phyloP scores from a whole-genome alignment of 352 stramenopile genomes.

The Salisapilia sapeloensis region DNA sequence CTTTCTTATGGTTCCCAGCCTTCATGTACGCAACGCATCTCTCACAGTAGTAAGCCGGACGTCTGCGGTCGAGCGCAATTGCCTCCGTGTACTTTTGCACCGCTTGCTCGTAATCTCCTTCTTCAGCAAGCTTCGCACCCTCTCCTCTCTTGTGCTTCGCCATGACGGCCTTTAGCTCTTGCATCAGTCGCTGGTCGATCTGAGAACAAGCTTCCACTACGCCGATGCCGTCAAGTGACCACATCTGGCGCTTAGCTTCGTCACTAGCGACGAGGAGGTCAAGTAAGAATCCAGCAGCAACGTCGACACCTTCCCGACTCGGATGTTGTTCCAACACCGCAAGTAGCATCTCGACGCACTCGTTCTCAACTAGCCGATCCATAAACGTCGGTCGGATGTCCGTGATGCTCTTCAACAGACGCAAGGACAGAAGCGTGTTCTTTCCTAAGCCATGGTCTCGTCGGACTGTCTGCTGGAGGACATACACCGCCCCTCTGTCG shows the following conservation, averaged over 20 bases:
- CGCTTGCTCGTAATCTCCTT: conserved; percentile 72
- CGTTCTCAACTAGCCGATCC: conserved; percentile 16
- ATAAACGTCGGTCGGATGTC: conserved; percentile 17
- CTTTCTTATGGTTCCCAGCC: conserved; percentile 55
- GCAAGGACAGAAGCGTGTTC: conserved; percentile 16
- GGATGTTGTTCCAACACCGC: conserved; percentile 16
- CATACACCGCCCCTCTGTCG: no score
- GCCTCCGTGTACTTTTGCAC: conserved; percentile 89
- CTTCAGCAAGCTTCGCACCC: conserved; percentile 84
- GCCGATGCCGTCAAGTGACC: conserved; percentile 15
- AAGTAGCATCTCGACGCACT: conserved; percentile 24
- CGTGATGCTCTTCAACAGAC: conserved; percentile 19
- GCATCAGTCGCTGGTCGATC: conserved; percentile 26
- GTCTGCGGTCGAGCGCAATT: conserved; percentile 73
- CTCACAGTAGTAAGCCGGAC: conserved; percentile 87
- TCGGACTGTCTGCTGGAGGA: no score
- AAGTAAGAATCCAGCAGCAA: conserved; percentile 28
- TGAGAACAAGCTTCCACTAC: conserved; percentile 18
- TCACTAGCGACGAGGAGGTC: conserved; percentile 23
- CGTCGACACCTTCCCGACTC: conserved; percentile 16
- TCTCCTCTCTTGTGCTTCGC: conserved; percentile 52
- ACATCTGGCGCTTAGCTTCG: conserved; percentile 19
- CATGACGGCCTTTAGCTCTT: conserved; percentile 44
- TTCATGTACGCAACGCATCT: conserved; percentile 60
- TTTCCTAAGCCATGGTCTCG: no score